These are phyloP conservation scores for Suhomyces bokatorum DNA, from an alignment of 1,139 yeast genomes.

Conservation along the genomic window DNA sequence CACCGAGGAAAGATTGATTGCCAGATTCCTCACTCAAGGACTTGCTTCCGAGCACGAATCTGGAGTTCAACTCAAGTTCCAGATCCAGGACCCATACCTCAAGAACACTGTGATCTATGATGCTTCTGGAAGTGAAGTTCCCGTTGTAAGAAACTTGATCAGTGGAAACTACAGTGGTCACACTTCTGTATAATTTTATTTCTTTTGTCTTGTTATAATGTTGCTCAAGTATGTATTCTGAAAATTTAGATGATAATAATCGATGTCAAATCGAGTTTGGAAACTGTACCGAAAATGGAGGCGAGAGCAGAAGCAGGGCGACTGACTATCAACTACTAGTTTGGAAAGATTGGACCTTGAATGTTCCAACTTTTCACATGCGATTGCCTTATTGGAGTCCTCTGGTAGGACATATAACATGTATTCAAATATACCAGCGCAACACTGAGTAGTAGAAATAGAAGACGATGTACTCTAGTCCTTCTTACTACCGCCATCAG, in stretches of 20 bases:
- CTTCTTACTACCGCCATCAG: not conserved
- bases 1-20: constrained; percentile 62
- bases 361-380: no score
- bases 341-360: no score
- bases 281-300: not conserved
- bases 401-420: no score
- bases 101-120: constrained; percentile 26
- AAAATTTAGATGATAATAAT: not conserved
- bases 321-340: no score
- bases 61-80: constrained; percentile 71
- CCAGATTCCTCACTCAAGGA: constrained; percentile 67
- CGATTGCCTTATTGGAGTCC: no score
- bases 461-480: not conserved
- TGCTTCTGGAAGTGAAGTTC: constrained; percentile 24
- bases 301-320: not conserved
- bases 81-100: constrained; percentile 31
- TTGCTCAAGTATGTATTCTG: constrained; percentile 1
- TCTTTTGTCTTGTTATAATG: constrained; percentile 4
- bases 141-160: constrained; percentile 35
- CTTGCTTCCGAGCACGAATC: constrained; percentile 63
- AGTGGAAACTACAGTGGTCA: constrained; percentile 42
- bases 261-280: not conserved
- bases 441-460: not conserved
- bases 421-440: no score
- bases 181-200: constrained; percentile 6